Base-by-base conservation (phyloP, 2,329 filamentous ascomycete genomes). In the Colletotrichum coccodes region DNA sequence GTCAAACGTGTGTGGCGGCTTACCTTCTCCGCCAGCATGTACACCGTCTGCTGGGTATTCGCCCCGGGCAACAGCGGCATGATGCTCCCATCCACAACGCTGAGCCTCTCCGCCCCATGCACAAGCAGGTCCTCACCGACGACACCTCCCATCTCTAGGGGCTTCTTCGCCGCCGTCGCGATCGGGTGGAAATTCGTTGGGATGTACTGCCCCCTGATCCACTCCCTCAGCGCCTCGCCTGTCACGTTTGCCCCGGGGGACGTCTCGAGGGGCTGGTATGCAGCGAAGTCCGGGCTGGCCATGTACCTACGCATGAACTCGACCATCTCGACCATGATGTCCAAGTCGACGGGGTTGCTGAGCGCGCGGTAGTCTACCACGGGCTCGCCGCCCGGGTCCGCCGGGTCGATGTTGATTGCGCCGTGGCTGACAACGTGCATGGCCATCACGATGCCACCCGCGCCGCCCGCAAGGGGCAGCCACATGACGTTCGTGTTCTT, bases 391-490 rank as follows among this genome's bases (percentile, higher is more conserved):
- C 73, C 73, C 5, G 76, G 78, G 58, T 76, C 72, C n/a, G 72
- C 63, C 9, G 76, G 59, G 60, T 80, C 74, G 47, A 81, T 75
- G 65, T 75, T 64, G 57, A 81, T 73, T 30, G 76, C 79, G 8
- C 79, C 78, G 42, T 71, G 73, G 12, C 64, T 70, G n/a, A 72
- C 59, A 2, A 71, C 60, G 63, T 75, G 72, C 32, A 72, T 65
- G 58, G 42, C 60, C 44, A 71, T 68, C 6, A 72, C 58, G 46
- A 50, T 60, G 57, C 70, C 38, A 3, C 18, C 50, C 8, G 52
- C 60, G 42, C 52, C 52, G 30, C 58, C 38, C 30, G 49, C 40
- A 14, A 64, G 34, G 7, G 62, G 62, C 1, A 59, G 42, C 53
- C 60, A 63, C 60, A 63, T 59, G 28, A 58, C 16, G 52, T 58